Conservation (phyloP, 305 asterid genomes). For the Salvia sclarea region DNA sequence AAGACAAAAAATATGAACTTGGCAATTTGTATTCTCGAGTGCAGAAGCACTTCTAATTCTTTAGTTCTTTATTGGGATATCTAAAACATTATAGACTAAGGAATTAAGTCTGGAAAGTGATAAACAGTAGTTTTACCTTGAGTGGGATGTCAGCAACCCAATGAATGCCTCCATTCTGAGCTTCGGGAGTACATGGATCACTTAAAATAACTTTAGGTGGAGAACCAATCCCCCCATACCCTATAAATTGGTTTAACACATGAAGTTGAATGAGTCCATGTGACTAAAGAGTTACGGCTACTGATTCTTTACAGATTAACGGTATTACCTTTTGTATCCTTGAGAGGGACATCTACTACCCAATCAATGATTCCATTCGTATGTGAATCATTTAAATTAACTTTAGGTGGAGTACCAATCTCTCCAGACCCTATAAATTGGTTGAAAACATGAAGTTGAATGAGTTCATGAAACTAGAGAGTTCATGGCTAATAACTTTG, state of each 20-base stretch:
- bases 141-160: slow-evolving; percentile 27
- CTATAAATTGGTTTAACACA: slow-evolving; percentile 36
- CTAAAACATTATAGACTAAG: neutral
- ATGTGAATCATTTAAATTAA: slow-evolving; percentile 28
- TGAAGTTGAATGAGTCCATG: slow-evolving; percentile 3
- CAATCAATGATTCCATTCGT: slow-evolving; percentile 28
- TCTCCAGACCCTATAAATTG: slow-evolving; percentile 41
- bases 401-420: slow-evolving; percentile 32
- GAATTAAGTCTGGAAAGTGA: slow-evolving; percentile 6
- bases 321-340: slow-evolving; percentile 40
- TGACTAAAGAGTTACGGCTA: slow-evolving; percentile 9
- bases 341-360: slow-evolving; percentile 26
- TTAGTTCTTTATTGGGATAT: neutral
- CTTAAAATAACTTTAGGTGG: slow-evolving; percentile 32
- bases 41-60: neutral
- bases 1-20: neutral
- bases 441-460: slow-evolving; percentile 16
- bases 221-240: slow-evolving; percentile 31
- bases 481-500: slow-evolving; percentile 16
- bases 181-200: slow-evolving; percentile 33
- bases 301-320: neutral
- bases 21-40: neutral
- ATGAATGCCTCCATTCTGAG: slow-evolving; percentile 27
- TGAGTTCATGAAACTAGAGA: slow-evolving; percentile 4
- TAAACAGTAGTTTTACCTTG: slow-evolving; percentile 38